A percentile compares a stretch with the other conserved stretches of the same genome.
phyloP scores from a whole-genome alignment of 805 yeast species.

The Saccharomycopsis selenospora region DNA sequence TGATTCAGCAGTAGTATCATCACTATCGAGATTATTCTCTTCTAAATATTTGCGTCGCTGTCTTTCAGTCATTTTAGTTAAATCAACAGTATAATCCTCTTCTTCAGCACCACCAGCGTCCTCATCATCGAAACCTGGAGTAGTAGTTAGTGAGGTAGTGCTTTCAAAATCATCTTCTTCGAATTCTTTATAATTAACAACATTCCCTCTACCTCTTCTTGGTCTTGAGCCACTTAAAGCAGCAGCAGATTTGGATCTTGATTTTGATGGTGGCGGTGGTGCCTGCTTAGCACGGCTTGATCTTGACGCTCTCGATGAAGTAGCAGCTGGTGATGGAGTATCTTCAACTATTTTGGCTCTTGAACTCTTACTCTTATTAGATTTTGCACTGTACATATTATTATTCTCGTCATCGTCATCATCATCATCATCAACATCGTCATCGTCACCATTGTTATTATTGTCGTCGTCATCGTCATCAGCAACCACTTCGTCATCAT shows the following conservation, averaged over 20 bases:
- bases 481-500: conserved; percentile 17
- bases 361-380: background rate
- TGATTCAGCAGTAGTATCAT: background rate
- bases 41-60: conserved; percentile 42
- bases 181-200: conserved; percentile 13
- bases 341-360: conserved; percentile 7
- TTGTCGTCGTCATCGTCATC: conserved; percentile 5
- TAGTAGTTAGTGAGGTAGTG: conserved; percentile 1
- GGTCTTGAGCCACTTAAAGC: conserved; percentile 1
- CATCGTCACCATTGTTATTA: conserved; percentile 7
- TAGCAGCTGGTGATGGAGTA: conserved; percentile 1
- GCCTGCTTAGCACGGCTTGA: background rate
- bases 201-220: conserved; percentile 9
- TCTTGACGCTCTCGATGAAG: background rate
- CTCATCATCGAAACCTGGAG: conserved; percentile 7
- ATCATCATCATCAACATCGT: conserved; percentile 5
- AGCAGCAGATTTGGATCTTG: background rate
- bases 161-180: background rate
- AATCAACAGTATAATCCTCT: conserved; percentile 37
- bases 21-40: conserved; percentile 13
- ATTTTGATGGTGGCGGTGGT: background rate
- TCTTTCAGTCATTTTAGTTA: conserved; percentile 47
- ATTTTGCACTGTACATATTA: background rate
- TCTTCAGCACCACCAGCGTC: no score
- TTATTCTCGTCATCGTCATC: conserved; percentile 5